Base-by-base conservation (phyloP, 108 stramenopile species). In the Pseudonitzschia pungens region DNA sequence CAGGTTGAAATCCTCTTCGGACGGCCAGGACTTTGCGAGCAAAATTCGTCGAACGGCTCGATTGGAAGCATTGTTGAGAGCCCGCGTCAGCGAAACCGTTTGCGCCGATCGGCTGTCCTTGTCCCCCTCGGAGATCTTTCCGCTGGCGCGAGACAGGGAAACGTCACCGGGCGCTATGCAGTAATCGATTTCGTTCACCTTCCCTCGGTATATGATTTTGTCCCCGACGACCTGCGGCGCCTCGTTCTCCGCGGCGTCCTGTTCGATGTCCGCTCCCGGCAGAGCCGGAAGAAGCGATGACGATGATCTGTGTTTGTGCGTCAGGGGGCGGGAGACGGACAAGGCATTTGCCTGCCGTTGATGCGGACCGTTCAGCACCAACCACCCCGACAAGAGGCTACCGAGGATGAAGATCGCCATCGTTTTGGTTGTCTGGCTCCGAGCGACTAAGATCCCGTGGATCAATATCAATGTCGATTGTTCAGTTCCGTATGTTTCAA, bases 11-110 rank as follows among this genome's bases (percentile, higher is more conserved):
- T 88, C 90, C 76, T 93, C 92, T 26, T 90, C 88, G 36, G 85
- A 85, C 33, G 93, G 93, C 93, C 93, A 95, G 6, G 85, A 89
- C 54, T 89, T 69, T 29, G 91, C 87, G 33, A 95, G 66, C 27
- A 92, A 54, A 57, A 95, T 92, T 45, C 93, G 72, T 29, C 90
- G 83, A 21, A 95, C 85, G 14, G 87, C 91, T 24, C 91, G 85
- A 71, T 95, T 95, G 52, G 88, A 91, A 59, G 91, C 89, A 71
- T 87, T 89, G 77, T 95, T 95, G 20, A 95, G 71, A 29, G 87
- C 83, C 60, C 84, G 78, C 15, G 93, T 92, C 32, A 95, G 68
- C 7, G 89, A 90, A 0, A 88, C 62, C 24, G 70, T 81, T 22
- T 83, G 84, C 4, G 75, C 73, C 20, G 41, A 26, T 44, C 68